Evolutionary conservation across 2,329 filamentous ascomycete genomes (phyloP).

Genomic region (Neodidymelliopsis sp.): DNA sequence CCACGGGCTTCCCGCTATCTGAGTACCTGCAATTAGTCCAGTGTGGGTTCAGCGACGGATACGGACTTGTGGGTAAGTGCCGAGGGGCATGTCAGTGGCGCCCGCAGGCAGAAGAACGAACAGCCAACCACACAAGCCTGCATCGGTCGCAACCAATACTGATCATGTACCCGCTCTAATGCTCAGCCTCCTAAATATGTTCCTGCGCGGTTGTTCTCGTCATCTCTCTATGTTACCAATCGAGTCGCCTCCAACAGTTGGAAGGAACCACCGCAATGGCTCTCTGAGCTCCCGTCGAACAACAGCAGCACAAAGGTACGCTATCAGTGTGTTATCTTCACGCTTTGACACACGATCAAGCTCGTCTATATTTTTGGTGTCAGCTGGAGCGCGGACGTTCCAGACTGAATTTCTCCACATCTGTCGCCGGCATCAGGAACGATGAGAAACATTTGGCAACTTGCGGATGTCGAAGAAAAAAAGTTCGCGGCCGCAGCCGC

Average conservation of each 20-base stretch:
- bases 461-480: neutral
- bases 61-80: no score
- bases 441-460: neutral
- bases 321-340: neutral
- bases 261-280: neutral
- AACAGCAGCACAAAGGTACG: neutral
- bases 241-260: neutral
- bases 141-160: neutral
- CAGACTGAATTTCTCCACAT: no score
- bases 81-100: no score
- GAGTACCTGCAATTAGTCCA: no score
- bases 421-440: neutral
- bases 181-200: neutral
- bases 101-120: neutral
- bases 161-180: neutral
- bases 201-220: neutral
- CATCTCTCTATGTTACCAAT: neutral
- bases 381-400: no score
- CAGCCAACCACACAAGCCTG: neutral
- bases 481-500: no score
- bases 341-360: neutral
- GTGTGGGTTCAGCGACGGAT: no score
- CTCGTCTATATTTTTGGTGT: neutral
- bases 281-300: neutral
- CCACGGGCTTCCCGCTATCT: no score